A percentile compares a stretch with the other conserved stretches of the same genome.
phyloP scores from a whole-genome alignment of 441 rosid species.

The Macaranga tanarius region DNA sequence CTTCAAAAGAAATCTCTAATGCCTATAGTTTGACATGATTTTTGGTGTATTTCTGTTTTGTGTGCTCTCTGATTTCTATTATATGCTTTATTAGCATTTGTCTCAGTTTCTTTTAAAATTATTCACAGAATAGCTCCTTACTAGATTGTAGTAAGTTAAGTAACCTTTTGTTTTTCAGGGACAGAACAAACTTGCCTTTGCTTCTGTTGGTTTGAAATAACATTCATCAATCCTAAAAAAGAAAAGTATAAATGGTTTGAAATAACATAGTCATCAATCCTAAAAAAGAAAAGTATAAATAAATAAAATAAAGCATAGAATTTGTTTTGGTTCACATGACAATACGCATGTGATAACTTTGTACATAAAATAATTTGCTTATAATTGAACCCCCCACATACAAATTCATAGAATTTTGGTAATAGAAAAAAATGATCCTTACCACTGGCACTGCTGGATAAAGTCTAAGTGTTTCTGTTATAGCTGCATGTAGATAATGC shows the following conservation, averaged over 20 bases:
- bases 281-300: too few species aligned
- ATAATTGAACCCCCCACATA: not conserved
- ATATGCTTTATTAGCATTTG: not conserved
- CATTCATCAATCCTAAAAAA: not conserved
- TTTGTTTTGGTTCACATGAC: not conserved
- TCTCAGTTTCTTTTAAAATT: not conserved
- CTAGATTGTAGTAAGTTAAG: not conserved
- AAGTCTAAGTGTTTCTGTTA: conserved; percentile 52
- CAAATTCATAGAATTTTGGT: not conserved
- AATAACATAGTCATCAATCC: too few species aligned
- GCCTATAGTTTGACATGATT: not conserved
- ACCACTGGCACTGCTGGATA: conserved; percentile 56
- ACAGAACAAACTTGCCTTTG: not conserved
- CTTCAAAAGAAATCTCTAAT: not conserved
- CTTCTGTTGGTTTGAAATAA: not conserved
- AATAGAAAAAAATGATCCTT: conserved; percentile 1
- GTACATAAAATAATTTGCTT: not conserved
- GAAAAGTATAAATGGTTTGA: too few species aligned
- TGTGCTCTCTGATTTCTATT: not conserved
- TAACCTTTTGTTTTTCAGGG: not conserved
- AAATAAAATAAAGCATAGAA: not conserved
- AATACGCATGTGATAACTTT: not conserved
- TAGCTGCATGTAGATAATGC: conserved; percentile 52
- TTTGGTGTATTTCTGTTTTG: not conserved
- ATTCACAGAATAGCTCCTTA: not conserved